Base-by-base conservation (phyloP, 495 filamentous ascomycete species). In the Trichoderma orchidacearum region DNA sequence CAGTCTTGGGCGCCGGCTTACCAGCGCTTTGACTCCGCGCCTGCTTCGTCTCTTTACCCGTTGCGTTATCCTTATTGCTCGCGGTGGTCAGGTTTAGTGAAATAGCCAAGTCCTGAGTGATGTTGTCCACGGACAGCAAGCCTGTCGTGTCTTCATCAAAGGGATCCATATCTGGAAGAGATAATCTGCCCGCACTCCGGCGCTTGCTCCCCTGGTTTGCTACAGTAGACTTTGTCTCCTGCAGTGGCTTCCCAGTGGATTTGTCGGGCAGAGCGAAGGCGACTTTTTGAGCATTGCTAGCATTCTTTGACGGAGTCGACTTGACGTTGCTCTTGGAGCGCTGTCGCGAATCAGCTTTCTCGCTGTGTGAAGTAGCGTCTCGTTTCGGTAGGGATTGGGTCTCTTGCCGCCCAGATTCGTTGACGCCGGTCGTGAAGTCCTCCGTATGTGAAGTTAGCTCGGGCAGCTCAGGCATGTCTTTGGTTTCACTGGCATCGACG, bases 401-500 rank as follows among this genome's bases (percentile, higher is more conserved):
- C 29, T 61, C 58, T 50, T 62, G n/a, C n/a, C n/a, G n/a, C n/a
- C n/a, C n/a, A n/a, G 15, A 60, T 55, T 62, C 62, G 15, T 59
- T 29, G 13, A 28, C 35, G 5, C 52, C 32, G 3, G 51, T 18
- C 21, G 18, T 28, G 1, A 48, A 13, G 23, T 25, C 23, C n/a
- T 55, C 25, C 31, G 31, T 55, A 15, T 56, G n/a, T 76, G 60
- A 21, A 63, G 58, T 61, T 23, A 55, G n/a, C 35, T 55, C 54
- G 15, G 36, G 21, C 3, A 38, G 41, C 5, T 17, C 25, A 3
- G 56, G 57, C 31, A 31, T 27, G 30, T 55, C 53, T 48, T 21
- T n/a, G n/a, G 68, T 66, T 36, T 71, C 67, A 30, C 67, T 64
- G 34, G 67, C 60, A 7, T 66, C 65, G 30, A 67, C 41, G 13